Evolutionary conservation across 306 rosid genomes (phyloP).

Genomic region (Pterocarpus santalinus): DNA sequence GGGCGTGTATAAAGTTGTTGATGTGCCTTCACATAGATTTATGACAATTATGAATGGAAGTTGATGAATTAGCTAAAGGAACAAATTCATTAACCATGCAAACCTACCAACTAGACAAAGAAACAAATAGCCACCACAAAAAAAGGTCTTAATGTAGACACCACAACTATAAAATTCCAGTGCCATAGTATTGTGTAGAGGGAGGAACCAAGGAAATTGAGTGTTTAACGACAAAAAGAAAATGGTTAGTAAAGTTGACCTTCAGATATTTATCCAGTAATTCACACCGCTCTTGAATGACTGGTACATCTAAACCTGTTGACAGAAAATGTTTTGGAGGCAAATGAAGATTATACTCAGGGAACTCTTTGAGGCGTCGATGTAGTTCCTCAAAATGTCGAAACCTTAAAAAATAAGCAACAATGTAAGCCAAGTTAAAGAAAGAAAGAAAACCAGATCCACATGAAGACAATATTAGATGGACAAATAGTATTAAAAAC

Average conservation of each 20-base stretch:
- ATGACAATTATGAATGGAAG: constrained; percentile 7
- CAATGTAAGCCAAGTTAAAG: constrained; percentile 23
- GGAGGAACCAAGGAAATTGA: constrained; percentile 32
- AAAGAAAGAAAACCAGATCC: constrained; percentile 13
- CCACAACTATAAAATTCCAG: constrained; percentile 20
- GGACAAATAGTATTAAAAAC: constrained; percentile 35
- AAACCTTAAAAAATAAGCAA: constrained; percentile 64
- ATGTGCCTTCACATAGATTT: neutral
- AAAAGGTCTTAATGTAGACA: constrained; percentile 21
- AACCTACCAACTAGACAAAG: constrained; percentile 30
- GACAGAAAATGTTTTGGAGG: constrained; percentile 99
- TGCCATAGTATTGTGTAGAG: constrained; percentile 23
- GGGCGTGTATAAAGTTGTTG: neutral
- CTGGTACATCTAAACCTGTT: constrained; percentile 85
- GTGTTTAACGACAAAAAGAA: constrained; percentile 21
- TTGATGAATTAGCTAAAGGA: constrained; percentile 35
- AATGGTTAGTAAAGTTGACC: constrained; percentile 57
- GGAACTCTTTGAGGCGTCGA: constrained; percentile 89
- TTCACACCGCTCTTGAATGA: constrained; percentile 89
- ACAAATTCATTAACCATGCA: constrained; percentile 23
- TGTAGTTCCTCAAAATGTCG: constrained; percentile 99
- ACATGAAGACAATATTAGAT: constrained; percentile 26
- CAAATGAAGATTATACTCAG: constrained; percentile 90
- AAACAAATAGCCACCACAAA: constrained; percentile 32
- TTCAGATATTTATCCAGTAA: constrained; percentile 85